Base-by-base conservation (phyloP, 257 asterid species). In the Nyctanthes arbortristis region DNA sequence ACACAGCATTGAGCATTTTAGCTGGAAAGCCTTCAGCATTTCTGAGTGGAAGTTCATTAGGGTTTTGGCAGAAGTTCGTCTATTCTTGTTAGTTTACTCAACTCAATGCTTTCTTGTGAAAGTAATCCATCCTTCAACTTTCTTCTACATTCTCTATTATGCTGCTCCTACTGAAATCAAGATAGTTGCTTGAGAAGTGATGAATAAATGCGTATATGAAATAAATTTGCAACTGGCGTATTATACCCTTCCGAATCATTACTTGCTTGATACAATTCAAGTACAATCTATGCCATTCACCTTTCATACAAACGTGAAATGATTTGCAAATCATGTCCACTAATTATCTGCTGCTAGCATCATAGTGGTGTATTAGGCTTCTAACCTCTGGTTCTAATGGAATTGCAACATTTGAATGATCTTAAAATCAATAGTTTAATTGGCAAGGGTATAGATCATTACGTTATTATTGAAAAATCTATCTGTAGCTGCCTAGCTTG, bases 1-100 rank as follows among this genome's bases (percentile, higher is more conserved):
- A 78, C 49, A 67, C 84, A 31, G 80, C 84, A 31, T 62, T 82
- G 76, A 72, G 75, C 6, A 61, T 67, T 58, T 40, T 82, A 45
- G 87, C 80, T 73, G 75, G 75, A 52, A 77, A 78, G 45, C 75
- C 87, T 28, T 70, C 68, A n/a, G 75, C 83, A 20, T 81, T 75
- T 69, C 81, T 66, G 25, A 77, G 84, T 47, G 81, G 82, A 59
- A 16, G 66, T 35, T 32, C 43, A 65, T 43, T 76, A 61, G 69
- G 64, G 25, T 68, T 74, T 25, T 36, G 30, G 64, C 75, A 61
- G 63, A 71, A 20, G 70, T 45, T 72, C 65, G 59, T 80, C 30
- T 80, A 73, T 56, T 73, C 70, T 66, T 43, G 86, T 81, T 63
- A 81, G 86, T 78, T 62, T 37, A 9, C 34, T 39, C 61, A 73